These are phyloP conservation scores for Nakazawaea molendinolei DNA, from an alignment of 805 yeast genomes.

Conservation along the genomic window DNA sequence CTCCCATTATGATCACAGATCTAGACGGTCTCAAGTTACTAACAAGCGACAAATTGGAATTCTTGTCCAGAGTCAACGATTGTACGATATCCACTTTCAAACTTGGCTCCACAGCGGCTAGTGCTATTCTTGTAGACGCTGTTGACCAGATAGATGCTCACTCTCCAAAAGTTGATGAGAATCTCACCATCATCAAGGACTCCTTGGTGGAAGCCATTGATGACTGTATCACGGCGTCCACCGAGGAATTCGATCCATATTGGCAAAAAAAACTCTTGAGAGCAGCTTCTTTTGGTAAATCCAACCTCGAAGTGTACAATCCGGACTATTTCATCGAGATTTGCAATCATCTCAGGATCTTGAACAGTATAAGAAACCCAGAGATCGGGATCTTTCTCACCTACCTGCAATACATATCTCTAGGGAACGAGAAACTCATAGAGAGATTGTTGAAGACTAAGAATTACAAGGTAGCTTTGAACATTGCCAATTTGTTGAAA, in stretches of 20 bases:
- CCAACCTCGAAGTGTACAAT: constrained; percentile 46
- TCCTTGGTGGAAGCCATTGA: constrained; percentile 53
- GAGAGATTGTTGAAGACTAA: constrained; percentile 51
- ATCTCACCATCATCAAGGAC: constrained; percentile 47
- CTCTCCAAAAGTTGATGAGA: constrained; percentile 78
- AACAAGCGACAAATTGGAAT: constrained; percentile 50
- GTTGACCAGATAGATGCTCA: constrained; percentile 56
- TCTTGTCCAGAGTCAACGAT: constrained; percentile 55
- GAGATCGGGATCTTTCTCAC: constrained; percentile 71
- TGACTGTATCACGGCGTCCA: constrained; percentile 67
- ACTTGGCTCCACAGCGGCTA: constrained; percentile 78
- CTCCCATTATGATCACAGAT: constrained; percentile 42
- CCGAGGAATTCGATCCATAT: constrained; percentile 66
- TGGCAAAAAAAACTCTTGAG: constrained; percentile 76
- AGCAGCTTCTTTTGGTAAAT: constrained; percentile 86
- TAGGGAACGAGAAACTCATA: constrained; percentile 55
- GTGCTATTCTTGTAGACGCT: constrained; percentile 79
- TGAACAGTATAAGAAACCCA: constrained; percentile 60
- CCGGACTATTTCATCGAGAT: constrained; percentile 57
- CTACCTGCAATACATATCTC: constrained; percentile 36
- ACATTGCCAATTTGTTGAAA: constrained; percentile 45
- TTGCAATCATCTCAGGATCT: constrained; percentile 53
- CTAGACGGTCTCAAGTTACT: constrained; percentile 67
- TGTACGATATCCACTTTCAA: constrained; percentile 57
- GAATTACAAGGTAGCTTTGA: constrained; percentile 55